Evolutionary conservation across 2,329 filamentous ascomycete genomes (phyloP), one percentile per base, ranked within the genome.

Genomic region (Fusarium compactum): DNA sequence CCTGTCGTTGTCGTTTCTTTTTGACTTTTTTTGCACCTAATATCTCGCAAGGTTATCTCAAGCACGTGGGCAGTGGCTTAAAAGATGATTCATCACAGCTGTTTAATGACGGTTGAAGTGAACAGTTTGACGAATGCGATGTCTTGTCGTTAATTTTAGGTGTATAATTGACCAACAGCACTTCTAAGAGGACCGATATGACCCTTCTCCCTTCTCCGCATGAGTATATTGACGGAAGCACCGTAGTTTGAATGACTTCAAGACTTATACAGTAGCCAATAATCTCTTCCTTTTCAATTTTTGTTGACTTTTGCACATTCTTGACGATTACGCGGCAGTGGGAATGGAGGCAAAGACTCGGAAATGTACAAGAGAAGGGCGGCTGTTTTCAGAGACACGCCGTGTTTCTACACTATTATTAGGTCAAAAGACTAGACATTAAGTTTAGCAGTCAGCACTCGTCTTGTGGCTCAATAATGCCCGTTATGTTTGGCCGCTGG

Each of bases 271-370:
- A 10, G 20, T 25, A 43, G 10, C 24, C 50, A 53, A 43, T 53
- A 10, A 15, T 3, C 4, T 38, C 15, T n/a, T 56, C 4, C 3
- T 14, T 15, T 18, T 48, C 38, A 16, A 27, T 3, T 2, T 18
- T 32, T 46, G 12, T n/a, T 46, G 30, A 44, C 25, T 40, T 8
- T 46, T 44, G 16, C 45, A 18, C 25, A 46, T 59, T 11, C 44
- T 45, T 24, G 30, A 51, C 16, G 60, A 45, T 65, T 65, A 65
- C 62, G 62, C 45, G 62, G 62, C 62, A 48, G 16, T 51, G 60
- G 52, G 62, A 65, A 65, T 65, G 62, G 52, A 65, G 52, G 60
- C 62, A 58, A 65, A 30, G 27, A 27, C 20, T 14, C 32, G 27
- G 60, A 51, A 59, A 65, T 65, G 52, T 30, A 15, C 30, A 43